Evolutionary conservation across 2,329 filamentous ascomycete genomes (phyloP).

Genomic region (Trichoderma sp.): DNA sequence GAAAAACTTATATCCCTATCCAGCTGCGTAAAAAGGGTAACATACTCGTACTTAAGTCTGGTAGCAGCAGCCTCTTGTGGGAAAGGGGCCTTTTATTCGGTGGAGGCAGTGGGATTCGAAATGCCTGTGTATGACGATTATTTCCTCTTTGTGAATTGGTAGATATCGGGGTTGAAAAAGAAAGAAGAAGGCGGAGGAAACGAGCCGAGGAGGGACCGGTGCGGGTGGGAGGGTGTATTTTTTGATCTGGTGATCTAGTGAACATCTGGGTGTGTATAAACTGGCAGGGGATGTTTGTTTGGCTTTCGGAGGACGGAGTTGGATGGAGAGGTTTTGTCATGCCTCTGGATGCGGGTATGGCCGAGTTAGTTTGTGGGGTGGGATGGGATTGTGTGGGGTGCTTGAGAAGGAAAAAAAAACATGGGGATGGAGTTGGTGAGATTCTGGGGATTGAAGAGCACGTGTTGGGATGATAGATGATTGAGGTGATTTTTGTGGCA

Average conservation of each 20-base stretch:
- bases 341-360: slow-evolving; percentile 15
- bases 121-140: background rate
- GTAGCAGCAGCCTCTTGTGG: background rate
- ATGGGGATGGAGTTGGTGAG: background rate
- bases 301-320: background rate
- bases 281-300: background rate
- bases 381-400: slow-evolving; percentile 3
- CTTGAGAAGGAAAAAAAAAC: background rate
- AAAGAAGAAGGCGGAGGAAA: background rate
- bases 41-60: background rate
- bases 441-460: background rate
- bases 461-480: background rate
- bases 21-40: background rate
- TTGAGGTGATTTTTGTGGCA: background rate
- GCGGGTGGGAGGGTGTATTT: background rate
- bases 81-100: background rate
- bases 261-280: background rate
- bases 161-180: background rate
- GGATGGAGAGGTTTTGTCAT: background rate
- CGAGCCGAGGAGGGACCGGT: slow-evolving; percentile 15
- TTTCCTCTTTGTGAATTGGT: background rate
- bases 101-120: background rate
- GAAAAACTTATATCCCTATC: background rate
- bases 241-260: slow-evolving; percentile 18
- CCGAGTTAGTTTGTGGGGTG: slow-evolving; percentile 20